Conservation (phyloP, 1,139 yeast species). For the Scheffersomyces parashehatae region DNA sequence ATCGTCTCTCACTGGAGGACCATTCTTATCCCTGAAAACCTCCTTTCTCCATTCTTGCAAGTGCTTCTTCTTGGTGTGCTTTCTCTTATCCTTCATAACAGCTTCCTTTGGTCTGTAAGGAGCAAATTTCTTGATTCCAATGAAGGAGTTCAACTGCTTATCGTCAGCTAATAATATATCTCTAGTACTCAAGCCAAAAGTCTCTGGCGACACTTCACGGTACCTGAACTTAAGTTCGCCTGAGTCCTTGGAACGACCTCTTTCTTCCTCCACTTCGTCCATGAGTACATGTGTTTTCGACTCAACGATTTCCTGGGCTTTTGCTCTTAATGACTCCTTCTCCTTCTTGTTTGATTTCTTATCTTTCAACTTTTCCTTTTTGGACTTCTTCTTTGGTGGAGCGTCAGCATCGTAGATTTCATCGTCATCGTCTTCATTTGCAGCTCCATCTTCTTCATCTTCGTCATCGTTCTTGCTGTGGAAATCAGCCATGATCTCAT, state of each 20-base stretch:
- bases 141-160: constrained; percentile 73
- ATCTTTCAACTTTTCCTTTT: constrained; percentile 52
- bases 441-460: constrained; percentile 17
- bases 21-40: constrained; percentile 69
- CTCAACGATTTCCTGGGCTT: constrained; percentile 72
- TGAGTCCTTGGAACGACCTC: constrained; percentile 47
- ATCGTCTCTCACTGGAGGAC: constrained; percentile 39
- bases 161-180: constrained; percentile 93
- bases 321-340: constrained; percentile 58
- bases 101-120: constrained; percentile 82
- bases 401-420: constrained; percentile 22
- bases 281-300: constrained; percentile 43
- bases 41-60: constrained; percentile 88
- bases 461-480: constrained; percentile 11
- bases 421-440: constrained; percentile 43
- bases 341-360: constrained; percentile 65
- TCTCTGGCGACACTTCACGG: constrained; percentile 93
- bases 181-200: constrained; percentile 81
- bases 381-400: constrained; percentile 40
- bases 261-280: constrained; percentile 67
- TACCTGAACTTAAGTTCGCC: constrained; percentile 68
- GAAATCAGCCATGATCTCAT: constrained; percentile 27
- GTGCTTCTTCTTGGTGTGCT: constrained; percentile 79
- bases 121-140: constrained; percentile 90
- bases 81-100: constrained; percentile 76